phyloP scores from a whole-genome alignment of 1,284 basidiomycete species.

The Ceratobasidium sp. region DNA sequence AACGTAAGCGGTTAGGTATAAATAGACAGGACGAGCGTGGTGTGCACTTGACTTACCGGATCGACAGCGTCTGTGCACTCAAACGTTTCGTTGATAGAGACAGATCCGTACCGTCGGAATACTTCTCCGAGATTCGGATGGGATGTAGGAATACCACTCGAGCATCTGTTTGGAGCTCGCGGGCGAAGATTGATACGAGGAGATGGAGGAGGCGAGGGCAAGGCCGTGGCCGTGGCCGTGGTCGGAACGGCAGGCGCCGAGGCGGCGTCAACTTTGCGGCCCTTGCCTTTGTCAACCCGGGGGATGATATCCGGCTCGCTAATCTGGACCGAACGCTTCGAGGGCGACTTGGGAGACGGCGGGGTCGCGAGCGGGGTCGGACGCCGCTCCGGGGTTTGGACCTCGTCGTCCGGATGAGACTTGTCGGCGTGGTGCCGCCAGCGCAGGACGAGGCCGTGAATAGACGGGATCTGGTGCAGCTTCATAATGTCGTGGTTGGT shows the following conservation, averaged over 20 bases:
- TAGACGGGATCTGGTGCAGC: constrained; percentile 33
- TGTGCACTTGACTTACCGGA: constrained; percentile 19
- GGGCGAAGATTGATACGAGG: constrained; percentile 28
- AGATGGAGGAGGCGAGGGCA: constrained; percentile 30
- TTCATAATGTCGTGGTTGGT: constrained; percentile 28
- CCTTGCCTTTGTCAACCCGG: constrained; percentile 11
- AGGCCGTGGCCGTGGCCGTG: background rate
- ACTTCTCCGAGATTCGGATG: constrained; percentile 14
- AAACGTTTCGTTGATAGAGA: constrained; percentile 32
- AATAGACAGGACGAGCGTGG: background rate
- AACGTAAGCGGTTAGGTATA: constrained; percentile 26
- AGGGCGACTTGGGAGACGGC: constrained; percentile 42
- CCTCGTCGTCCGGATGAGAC: background rate
- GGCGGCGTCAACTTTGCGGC: constrained; percentile 2
- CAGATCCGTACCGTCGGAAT: constrained; percentile 8
- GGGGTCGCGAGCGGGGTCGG: background rate
- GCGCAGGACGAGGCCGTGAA: constrained; percentile 30
- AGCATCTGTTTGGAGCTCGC: constrained; percentile 7
- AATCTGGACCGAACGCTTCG: constrained; percentile 31
- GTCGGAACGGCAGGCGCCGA: constrained; percentile 11
- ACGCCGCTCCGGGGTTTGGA: background rate
- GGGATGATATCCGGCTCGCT: background rate
- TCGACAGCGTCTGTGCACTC: constrained; percentile 40
- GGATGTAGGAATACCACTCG: background rate
- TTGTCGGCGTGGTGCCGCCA: constrained; percentile 36